These are phyloP conservation scores for Persicaria tinctoria DNA, from an alignment of 148 eudicot genomes.

Conservation along the genomic window DNA sequence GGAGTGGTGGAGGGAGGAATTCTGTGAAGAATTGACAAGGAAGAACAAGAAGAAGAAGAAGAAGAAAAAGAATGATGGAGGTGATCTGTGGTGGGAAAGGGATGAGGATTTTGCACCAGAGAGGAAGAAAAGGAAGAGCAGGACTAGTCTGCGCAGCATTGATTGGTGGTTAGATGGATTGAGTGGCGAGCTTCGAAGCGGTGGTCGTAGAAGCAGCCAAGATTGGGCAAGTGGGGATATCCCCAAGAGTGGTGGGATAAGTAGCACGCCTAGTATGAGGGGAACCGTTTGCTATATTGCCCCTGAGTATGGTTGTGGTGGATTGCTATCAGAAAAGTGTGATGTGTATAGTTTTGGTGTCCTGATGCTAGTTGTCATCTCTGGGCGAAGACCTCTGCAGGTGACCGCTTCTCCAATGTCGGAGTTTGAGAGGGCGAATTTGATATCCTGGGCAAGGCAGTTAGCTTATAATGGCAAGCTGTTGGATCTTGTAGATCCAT, in stretches of 20 bases:
- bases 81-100: slow-evolving; percentile 82
- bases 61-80: slow-evolving; percentile 26
- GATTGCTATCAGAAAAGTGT: slow-evolving; percentile 67
- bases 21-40: slow-evolving; percentile 74
- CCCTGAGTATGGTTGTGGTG: slow-evolving; percentile 84
- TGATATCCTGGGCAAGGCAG: slow-evolving; percentile 89
- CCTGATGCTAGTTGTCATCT: slow-evolving; percentile 64
- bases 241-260: slow-evolving; percentile 85
- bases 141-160: slow-evolving; percentile 62
- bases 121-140: slow-evolving; percentile 60
- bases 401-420: slow-evolving; percentile 90
- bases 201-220: slow-evolving; percentile 66
- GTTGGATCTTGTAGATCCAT: slow-evolving; percentile 72
- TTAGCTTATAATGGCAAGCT: slow-evolving; percentile 75
- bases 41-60: slow-evolving; percentile 58
- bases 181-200: slow-evolving; percentile 56
- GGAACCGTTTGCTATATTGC: slow-evolving; percentile 97
- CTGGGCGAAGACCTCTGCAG: slow-evolving; percentile 90
- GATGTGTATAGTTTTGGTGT: slow-evolving; percentile 94
- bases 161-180: slow-evolving; percentile 96
- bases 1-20: slow-evolving; percentile 99
- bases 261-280: slow-evolving; percentile 98
- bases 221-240: slow-evolving; percentile 71
- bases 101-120: slow-evolving; percentile 65
- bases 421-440: slow-evolving; percentile 87